Evolutionary conservation across 2,329 filamentous ascomycete genomes (phyloP).

Genomic region (Colletotrichum truncatum): DNA sequence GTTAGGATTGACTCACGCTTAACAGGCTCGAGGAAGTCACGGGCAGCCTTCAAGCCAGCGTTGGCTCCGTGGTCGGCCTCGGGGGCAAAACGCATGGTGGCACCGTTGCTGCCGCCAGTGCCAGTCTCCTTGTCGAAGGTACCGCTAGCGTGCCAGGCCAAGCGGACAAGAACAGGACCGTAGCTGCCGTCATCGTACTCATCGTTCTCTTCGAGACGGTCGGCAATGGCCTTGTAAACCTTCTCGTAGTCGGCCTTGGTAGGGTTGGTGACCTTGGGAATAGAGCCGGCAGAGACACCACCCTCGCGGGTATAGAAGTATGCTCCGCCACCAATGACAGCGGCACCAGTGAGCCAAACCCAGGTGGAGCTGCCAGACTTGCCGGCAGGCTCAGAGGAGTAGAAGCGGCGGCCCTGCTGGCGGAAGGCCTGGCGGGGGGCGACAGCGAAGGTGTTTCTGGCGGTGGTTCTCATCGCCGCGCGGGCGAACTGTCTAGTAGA

Average conservation of each 20-base stretch:
- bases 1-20: constrained; percentile 67
- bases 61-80: constrained; percentile 94
- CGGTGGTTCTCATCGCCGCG: constrained; percentile 66
- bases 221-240: constrained; percentile 89
- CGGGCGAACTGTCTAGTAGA: constrained; percentile 59
- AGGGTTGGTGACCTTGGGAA: constrained; percentile 67
- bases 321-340: constrained; percentile 68
- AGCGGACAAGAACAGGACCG: constrained; percentile 87
- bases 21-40: constrained; percentile 92
- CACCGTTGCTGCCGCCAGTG: constrained; percentile 94
- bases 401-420: constrained; percentile 79
- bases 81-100: constrained; percentile 94
- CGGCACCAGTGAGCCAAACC: constrained; percentile 67
- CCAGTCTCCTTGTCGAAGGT: constrained; percentile 89
- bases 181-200: constrained; percentile 98
- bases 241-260: constrained; percentile 92
- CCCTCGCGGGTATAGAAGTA: constrained; percentile 73
- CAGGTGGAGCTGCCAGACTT: constrained; percentile 59
- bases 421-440: constrained; percentile 75
- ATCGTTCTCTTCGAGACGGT: constrained; percentile 84
- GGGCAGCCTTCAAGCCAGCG: constrained; percentile 84
- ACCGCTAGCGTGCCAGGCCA: constrained; percentile 94
- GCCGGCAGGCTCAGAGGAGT: constrained; percentile 73
- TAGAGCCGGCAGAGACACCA: constrained; percentile 54
- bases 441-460: constrained; percentile 67